phyloP scores from a whole-genome alignment of 352 stramenopile genomes.

The Phytophthora ohioensis region DNA sequence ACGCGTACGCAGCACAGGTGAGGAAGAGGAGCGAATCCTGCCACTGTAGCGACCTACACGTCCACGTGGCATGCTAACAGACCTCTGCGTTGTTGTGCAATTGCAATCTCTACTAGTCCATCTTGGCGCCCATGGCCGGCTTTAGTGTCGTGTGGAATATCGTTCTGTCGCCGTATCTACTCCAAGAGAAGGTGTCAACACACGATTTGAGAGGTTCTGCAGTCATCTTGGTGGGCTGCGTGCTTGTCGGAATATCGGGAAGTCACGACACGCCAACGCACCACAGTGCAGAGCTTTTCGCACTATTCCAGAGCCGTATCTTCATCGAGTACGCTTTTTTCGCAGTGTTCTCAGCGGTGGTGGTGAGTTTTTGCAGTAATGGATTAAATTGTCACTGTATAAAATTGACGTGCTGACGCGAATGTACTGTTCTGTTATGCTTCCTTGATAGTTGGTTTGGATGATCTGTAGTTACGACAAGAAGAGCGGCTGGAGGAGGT shows the following conservation, averaged over 20 bases:
- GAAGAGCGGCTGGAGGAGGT: conserved; percentile 76
- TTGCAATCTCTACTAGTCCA: conserved; percentile 55
- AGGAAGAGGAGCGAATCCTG: conserved; percentile 4
- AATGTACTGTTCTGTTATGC: conserved; percentile 1
- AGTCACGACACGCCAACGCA: conserved; percentile 85
- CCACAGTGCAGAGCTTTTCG: conserved; percentile 80
- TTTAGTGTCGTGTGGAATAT: conserved; percentile 93
- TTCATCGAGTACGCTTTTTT: conserved; percentile 79
- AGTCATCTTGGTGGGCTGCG: conserved; percentile 80
- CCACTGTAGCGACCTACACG: neutral
- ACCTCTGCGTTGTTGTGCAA: conserved; percentile 29
- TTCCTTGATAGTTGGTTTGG: conserved; percentile 64
- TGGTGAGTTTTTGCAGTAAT: conserved; percentile 46
- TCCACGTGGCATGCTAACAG: conserved; percentile 31
- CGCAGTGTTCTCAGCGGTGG: conserved; percentile 43
- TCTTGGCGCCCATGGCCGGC: conserved; percentile 86
- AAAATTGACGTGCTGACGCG: conserved; percentile 8
- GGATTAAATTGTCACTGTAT: neutral
- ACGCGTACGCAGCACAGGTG: conserved; percentile 87
- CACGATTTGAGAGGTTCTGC: conserved; percentile 78
- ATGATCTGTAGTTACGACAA: conserved; percentile 73
- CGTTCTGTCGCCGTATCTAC: conserved; percentile 80
- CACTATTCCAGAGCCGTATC: conserved; percentile 71
- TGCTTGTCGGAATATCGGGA: conserved; percentile 79
- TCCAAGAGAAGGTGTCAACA: conserved; percentile 80